Base-by-base conservation (phyloP, 129 eudicot species). In the Ambrosia artemisiifolia region DNA sequence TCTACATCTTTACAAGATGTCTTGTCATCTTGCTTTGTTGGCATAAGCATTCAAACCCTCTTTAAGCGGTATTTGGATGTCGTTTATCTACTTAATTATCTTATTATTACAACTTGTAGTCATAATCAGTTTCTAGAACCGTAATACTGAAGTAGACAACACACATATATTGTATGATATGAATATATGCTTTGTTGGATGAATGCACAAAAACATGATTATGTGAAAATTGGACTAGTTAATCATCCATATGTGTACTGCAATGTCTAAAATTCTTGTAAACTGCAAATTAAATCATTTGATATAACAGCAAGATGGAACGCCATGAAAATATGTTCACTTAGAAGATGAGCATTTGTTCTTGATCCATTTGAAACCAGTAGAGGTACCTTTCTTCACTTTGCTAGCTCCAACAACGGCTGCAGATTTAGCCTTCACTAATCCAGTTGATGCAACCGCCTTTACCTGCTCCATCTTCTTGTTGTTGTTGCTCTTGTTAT, bases 341-440 rank as follows among this genome's bases (percentile, higher is more conserved):
- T 83, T 79, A 40, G 84, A 74, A 7, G 73, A 80, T 12, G 84
- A 82, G 70, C 67, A 83, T 62, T 83, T 80, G 79, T 64, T 76
- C 82, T 83, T 80, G 70, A 83, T 72, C 88, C 88, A 83, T 76
- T 83, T 80, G 48, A 83, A 55, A 32, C 88, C 77, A 19, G 75
- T 62, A 36, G 88, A 71, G 24, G 88, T 80, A 46, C 88, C 85
- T n/a, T 67, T 83, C 77, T 80, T 80, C 78, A 83, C 82, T 82
- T 83, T 83, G 46, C 68, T 51, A 55, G 85, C 88, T 24, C 88
- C 82, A 68, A 80, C 74, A 32, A 80, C 35, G 3, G 88, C 88
- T 61, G 73, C 85, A 9, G 88, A 75, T 60, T 83, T 83, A 33
- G 88, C 88, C 61, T 83, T 83, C 13, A 67, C 84, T 6, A 79